A percentile compares a stretch with the other conserved stretches of the same genome.
These are phyloP conservation scores for Pythium scleroteichum DNA, from an alignment of 352 stramenopile genomes.

Conservation along the genomic window DNA sequence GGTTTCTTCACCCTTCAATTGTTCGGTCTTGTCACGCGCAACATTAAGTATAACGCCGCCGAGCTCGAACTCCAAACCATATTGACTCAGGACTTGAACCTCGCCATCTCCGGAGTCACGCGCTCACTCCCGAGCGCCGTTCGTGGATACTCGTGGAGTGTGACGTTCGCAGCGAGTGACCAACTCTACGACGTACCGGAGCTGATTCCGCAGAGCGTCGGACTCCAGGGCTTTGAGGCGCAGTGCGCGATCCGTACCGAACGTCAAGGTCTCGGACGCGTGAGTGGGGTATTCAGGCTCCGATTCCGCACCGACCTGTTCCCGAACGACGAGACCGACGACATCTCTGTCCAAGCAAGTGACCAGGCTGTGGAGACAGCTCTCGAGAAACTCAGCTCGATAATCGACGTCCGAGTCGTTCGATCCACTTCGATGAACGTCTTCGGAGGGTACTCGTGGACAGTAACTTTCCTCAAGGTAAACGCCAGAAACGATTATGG, in stretches of 20 bases:
- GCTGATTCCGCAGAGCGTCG: conserved; percentile 47
- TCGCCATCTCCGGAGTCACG: conserved; percentile 57
- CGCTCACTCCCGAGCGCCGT: conserved; percentile 42
- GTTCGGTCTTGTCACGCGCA: conserved; percentile 52
- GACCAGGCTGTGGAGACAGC: conserved; percentile 55
- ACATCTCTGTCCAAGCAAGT: conserved; percentile 63
- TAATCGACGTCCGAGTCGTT: conserved; percentile 63
- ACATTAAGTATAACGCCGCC: conserved; percentile 65
- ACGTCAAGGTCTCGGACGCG: conserved; percentile 56
- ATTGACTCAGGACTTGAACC: conserved; percentile 60
- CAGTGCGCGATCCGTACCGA: conserved; percentile 47
- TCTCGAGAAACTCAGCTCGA: conserved; percentile 68
- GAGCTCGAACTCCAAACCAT: conserved; percentile 59
- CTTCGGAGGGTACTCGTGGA: conserved; percentile 84
- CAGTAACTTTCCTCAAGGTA: conserved; percentile 76
- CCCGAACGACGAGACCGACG: conserved; percentile 65
- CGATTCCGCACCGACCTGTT: conserved; percentile 73
- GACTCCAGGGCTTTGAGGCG: conserved; percentile 63
- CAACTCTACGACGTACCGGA: conserved; percentile 61
- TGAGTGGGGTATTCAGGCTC: conserved; percentile 72
- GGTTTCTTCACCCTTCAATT: conserved; percentile 72
- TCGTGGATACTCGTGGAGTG: conserved; percentile 65
- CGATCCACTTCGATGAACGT: conserved; percentile 68
- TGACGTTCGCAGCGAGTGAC: conserved; percentile 75
- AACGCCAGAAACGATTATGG: conserved; percentile 80